Conservation (phyloP, 2,329 filamentous ascomycete species). For the Diaporthe nobilis region DNA sequence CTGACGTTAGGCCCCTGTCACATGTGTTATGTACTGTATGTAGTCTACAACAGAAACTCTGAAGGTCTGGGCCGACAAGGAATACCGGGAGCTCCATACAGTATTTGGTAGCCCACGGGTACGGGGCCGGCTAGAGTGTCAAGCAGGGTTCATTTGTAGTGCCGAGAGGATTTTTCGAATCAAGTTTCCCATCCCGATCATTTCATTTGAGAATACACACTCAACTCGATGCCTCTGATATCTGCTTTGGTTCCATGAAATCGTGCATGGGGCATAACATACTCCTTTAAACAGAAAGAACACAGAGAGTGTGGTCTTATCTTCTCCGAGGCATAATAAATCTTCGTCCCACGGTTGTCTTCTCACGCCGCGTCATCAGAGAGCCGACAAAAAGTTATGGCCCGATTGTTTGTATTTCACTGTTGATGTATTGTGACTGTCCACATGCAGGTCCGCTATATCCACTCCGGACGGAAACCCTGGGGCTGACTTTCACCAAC, state of each 20-base stretch:
- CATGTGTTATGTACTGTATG: neutral
- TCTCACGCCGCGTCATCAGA: neutral
- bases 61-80: neutral
- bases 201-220: neutral
- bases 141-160: neutral
- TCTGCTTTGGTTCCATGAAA: neutral
- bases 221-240: neutral
- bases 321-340: neutral
- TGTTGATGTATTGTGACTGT: neutral
- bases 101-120: neutral
- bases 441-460: neutral
- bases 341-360: no score
- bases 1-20: neutral
- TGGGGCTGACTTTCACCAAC: neutral
- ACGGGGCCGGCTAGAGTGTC: neutral
- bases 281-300: neutral
- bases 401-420: neutral
- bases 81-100: neutral
- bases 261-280: neutral
- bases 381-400: neutral
- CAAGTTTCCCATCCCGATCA: neutral
- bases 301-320: neutral
- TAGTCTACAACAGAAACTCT: neutral
- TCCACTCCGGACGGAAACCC: neutral
- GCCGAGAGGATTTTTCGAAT: neutral